A percentile compares a stretch with the other conserved stretches of the same genome.
Evolutionary conservation across 2,329 filamentous ascomycete genomes (phyloP).

Genomic region (Talaromyces sp.): DNA sequence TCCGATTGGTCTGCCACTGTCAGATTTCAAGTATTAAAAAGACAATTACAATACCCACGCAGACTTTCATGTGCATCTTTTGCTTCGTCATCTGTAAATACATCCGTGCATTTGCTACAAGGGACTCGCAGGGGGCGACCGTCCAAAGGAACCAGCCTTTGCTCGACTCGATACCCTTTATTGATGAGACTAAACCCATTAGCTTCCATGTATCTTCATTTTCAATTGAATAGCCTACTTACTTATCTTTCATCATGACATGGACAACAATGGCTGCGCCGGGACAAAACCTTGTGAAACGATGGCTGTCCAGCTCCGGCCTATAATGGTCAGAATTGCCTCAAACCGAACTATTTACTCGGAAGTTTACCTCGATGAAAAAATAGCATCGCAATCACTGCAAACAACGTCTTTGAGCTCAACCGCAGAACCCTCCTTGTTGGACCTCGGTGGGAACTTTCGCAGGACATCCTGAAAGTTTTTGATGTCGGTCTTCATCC

Average conservation of each 20-base stretch:
- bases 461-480: constrained; percentile 24
- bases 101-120: constrained; percentile 21
- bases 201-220: neutral
- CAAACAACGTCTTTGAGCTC: constrained; percentile 20
- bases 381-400: constrained; percentile 26
- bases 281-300: constrained; percentile 24
- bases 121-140: constrained; percentile 22
- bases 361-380: constrained; percentile 21
- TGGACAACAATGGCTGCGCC: constrained; percentile 25
- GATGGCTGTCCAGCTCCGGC: constrained; percentile 23
- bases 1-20: constrained; percentile 5
- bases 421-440: constrained; percentile 18
- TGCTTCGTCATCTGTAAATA: constrained; percentile 19
- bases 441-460: constrained; percentile 21
- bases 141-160: constrained; percentile 21
- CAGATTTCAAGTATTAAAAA: constrained; percentile 7
- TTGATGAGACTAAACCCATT: constrained; percentile 20
- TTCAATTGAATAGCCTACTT: neutral
- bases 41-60: neutral
- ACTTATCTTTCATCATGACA: constrained; percentile 28
- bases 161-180: constrained; percentile 27
- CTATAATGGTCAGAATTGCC: constrained; percentile 10
- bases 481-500: constrained; percentile 14
- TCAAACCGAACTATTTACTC: neutral
- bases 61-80: constrained; percentile 14